Evolutionary conservation across 148 eudicot genomes (phyloP).

Genomic region (Mesembryanthemum crystallinum): DNA sequence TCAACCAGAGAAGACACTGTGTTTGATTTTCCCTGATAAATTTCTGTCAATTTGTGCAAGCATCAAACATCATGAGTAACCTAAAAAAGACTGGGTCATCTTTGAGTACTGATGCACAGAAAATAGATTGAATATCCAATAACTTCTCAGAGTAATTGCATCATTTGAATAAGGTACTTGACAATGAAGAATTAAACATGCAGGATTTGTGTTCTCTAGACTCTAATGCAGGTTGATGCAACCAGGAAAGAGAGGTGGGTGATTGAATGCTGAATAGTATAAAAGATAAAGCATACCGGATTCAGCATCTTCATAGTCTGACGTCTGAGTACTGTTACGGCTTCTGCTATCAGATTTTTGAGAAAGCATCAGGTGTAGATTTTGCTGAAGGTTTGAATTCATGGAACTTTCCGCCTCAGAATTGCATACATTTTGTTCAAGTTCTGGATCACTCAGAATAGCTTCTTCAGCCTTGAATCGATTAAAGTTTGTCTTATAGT

Average conservation of each 20-base stretch:
- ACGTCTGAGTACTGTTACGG: conserved; percentile 53
- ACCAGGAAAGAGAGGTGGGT: conserved; percentile 35
- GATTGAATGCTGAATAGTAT: background rate
- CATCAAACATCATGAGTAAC: background rate
- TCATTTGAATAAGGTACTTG: conserved; percentile 34
- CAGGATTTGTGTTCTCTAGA: conserved; percentile 32
- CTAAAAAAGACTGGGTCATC: too few species aligned
- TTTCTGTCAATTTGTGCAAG: conserved; percentile 34
- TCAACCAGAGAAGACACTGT: conserved; percentile 33
- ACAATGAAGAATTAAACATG: conserved; percentile 37
- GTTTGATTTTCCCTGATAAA: conserved; percentile 39
- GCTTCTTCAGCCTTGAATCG: conserved; percentile 43
- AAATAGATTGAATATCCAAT: background rate
- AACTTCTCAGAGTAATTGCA: background rate
- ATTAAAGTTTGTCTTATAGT: conserved; percentile 48
- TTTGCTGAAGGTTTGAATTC: conserved; percentile 37
- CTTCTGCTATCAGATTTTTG: conserved; percentile 51
- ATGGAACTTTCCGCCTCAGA: conserved; percentile 48
- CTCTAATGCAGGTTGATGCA: conserved; percentile 28
- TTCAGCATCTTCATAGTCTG: conserved; percentile 70
- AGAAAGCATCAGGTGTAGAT: conserved; percentile 37
- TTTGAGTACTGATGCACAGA: background rate
- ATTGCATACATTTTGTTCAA: conserved; percentile 33
- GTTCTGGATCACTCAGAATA: conserved; percentile 37
- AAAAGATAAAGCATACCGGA: conserved; percentile 50